A percentile compares a stretch with the other conserved stretches of the same genome.
Evolutionary conservation across 164 flowering plant genomes (phyloP).

Genomic region (Warburgia ugandensis): DNA sequence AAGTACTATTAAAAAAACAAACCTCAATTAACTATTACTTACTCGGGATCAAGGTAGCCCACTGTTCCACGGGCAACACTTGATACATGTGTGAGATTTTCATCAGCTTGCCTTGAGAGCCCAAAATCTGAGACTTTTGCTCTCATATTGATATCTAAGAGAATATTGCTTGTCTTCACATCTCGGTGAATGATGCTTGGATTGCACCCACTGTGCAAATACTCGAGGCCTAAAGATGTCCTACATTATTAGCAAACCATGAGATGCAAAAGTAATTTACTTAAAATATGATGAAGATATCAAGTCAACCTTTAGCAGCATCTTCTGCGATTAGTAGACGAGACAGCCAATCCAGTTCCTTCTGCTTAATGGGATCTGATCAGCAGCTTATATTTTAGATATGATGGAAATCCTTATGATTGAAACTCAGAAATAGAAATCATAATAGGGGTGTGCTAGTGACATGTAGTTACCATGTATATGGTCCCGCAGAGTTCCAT

Average conservation of each 20-base stretch:
- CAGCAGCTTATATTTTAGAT: conserved; percentile 14
- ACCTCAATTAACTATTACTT: conserved; percentile 17
- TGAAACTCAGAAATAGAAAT: neutral
- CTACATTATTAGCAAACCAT: conserved; percentile 4
- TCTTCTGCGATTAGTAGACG: conserved; percentile 85
- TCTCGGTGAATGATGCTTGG: conserved; percentile 95
- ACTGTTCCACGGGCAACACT: conserved; percentile 89
- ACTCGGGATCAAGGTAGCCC: conserved; percentile 98
- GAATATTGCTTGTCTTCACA: conserved; percentile 93
- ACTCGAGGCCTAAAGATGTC: conserved; percentile 67
- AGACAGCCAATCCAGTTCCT: conserved; percentile 69
- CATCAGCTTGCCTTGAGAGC: conserved; percentile 86
- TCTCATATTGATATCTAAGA: conserved; percentile 84
- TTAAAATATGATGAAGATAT: conserved; percentile 1
- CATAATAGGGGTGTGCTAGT: neutral
- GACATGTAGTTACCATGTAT: conserved; percentile 47
- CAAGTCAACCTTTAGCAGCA: conserved; percentile 81
- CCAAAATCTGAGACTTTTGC: conserved; percentile 97
- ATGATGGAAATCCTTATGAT: neutral
- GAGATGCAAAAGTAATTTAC: too few relatives aligned
- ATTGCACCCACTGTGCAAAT: conserved; percentile 93
- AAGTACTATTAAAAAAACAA: neutral
- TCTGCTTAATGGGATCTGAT: conserved; percentile 50
- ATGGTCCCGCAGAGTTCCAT: conserved; percentile 80
- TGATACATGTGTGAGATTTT: conserved; percentile 83